phyloP scores from a whole-genome alignment of 371 early-diverging fungal species.

The Nematocida sp. region DNA sequence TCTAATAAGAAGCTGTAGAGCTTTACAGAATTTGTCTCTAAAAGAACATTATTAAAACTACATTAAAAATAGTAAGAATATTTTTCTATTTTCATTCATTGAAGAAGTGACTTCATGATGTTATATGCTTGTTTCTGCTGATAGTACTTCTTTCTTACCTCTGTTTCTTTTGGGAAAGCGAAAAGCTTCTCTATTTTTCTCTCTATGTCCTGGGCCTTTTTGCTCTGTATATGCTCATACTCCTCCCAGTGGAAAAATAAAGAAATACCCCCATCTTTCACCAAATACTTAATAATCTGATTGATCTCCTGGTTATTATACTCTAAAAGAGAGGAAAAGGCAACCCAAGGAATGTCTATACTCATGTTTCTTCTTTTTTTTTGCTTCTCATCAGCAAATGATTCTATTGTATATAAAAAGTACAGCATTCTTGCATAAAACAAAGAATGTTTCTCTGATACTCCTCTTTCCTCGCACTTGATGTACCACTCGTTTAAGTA shows the following conservation, averaged over 20 bases:
- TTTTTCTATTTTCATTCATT: too few species aligned
- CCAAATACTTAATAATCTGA: conserved; percentile 19
- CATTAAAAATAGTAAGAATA: too few species aligned
- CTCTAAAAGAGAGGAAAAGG: not conserved
- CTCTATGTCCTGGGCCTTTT: conserved; percentile 8
- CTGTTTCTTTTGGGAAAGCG: not conserved
- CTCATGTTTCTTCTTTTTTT: not conserved
- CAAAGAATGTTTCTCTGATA: not conserved
- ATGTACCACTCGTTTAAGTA: conserved; percentile 23
- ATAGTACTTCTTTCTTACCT: conserved; percentile 20
- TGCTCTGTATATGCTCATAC: conserved; percentile 19
- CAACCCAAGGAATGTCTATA: conserved; percentile 13
- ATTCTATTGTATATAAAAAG: conserved; percentile 21
- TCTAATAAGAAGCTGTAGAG: too few species aligned
- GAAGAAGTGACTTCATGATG: not conserved
- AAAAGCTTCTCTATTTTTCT: not conserved
- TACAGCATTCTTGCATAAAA: conserved; percentile 30
- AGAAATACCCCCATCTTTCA: conserved; percentile 18
- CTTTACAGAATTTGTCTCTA: too few species aligned
- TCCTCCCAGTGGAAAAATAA: conserved; percentile 37
- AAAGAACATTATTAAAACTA: too few species aligned
- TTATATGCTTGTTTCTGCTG: conserved; percentile 15
- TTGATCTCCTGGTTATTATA: too few species aligned
- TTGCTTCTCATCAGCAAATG: too few species aligned
- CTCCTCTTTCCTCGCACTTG: not conserved